phyloP scores from a whole-genome alignment of 805 yeast species.

The Ogataea henricii region DNA sequence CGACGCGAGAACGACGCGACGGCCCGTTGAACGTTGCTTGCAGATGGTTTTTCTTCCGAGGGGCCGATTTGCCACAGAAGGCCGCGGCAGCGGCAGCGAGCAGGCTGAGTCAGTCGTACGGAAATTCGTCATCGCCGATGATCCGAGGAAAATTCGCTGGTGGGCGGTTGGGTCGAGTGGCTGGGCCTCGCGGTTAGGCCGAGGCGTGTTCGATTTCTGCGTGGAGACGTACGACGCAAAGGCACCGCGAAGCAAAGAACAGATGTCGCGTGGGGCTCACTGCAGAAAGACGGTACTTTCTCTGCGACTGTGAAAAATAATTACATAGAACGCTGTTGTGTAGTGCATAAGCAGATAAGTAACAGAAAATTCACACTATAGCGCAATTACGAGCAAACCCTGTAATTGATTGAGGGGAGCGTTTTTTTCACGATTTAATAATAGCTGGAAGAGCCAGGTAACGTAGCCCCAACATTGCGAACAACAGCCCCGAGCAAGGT shows the following conservation, averaged over 20 bases:
- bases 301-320: background rate
- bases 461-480: background rate
- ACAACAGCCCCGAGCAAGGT: background rate
- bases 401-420: background rate
- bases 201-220: no score
- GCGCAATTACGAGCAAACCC: background rate
- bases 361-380: background rate
- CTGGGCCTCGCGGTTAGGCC: background rate
- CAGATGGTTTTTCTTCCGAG: background rate
- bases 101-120: background rate
- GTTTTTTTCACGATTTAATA: no score
- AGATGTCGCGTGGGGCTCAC: background rate
- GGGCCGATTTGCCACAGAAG: background rate
- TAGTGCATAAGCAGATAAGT: conserved; percentile 1
- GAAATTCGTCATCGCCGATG: background rate
- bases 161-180: background rate
- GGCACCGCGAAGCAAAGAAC: background rate
- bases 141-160: background rate
- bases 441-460: no score
- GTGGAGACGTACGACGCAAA: background rate
- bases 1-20: background rate
- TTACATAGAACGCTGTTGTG: background rate
- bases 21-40: background rate
- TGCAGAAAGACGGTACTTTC: background rate
- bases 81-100: background rate